Conservation (phyloP, 208 protist genomes). For the Leishmania mexicana region DNA sequence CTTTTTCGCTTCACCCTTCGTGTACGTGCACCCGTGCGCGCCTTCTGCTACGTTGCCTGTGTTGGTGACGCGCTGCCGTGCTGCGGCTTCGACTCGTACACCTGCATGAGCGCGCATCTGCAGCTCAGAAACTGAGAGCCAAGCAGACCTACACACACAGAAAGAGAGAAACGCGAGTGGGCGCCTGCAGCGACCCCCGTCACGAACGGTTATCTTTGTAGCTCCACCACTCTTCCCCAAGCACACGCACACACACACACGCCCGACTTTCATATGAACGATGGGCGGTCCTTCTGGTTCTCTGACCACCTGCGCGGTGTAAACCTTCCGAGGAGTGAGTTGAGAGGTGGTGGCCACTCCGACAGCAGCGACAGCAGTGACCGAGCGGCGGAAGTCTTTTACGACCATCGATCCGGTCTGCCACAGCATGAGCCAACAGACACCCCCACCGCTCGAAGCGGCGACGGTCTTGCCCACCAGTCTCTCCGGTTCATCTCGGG, state of each 20-base stretch:
- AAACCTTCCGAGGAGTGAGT: background rate
- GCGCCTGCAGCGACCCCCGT: background rate
- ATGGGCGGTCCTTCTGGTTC: background rate
- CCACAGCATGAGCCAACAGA: background rate
- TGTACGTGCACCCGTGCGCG: background rate
- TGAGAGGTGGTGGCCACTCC: background rate
- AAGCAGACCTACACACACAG: background rate
- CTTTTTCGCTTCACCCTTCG: background rate
- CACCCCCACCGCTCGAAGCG: background rate
- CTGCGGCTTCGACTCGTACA: background rate
- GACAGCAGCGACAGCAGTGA: constrained; percentile 3
- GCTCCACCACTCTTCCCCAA: background rate
- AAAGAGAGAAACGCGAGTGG: background rate
- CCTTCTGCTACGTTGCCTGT: too few species aligned
- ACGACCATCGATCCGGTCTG: constrained; percentile 13
- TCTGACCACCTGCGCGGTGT: background rate
- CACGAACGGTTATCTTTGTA: background rate
- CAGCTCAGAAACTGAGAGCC: background rate
- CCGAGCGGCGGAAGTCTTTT: constrained; percentile 12
- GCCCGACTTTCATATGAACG: constrained; percentile 9
- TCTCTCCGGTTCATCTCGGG: background rate
- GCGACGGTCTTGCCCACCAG: background rate
- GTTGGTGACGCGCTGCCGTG: background rate
- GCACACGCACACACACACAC: background rate
- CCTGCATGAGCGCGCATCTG: background rate